Evolutionary conservation across 2,329 filamentous ascomycete genomes (phyloP).

Genomic region (Cryphonectria naterciae): DNA sequence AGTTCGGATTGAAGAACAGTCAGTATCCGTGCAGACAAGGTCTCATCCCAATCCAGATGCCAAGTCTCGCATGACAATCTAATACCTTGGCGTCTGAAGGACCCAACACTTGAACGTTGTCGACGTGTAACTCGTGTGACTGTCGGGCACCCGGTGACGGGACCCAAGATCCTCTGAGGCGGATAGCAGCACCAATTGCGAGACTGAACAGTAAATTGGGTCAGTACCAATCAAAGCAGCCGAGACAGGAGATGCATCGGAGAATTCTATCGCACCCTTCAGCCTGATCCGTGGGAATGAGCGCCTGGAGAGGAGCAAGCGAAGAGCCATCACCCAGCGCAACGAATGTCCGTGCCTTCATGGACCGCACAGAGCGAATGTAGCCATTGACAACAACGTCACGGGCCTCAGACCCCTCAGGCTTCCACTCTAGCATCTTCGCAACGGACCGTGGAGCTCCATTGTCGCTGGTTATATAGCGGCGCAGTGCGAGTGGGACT

Average conservation of each 20-base stretch:
- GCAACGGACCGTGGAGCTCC: conserved; percentile 52
- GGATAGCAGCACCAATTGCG: conserved; percentile 79
- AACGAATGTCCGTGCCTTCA: conserved; percentile 83
- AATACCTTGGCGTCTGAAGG: conserved; percentile 76
- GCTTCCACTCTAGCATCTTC: conserved; percentile 59
- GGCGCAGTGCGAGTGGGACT: conserved; percentile 11
- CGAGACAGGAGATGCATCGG: conserved; percentile 33
- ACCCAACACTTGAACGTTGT: conserved; percentile 71
- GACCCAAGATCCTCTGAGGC: conserved; percentile 77
- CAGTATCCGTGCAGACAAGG: conserved; percentile 24
- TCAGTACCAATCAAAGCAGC: conserved; percentile 36
- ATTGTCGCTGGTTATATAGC: conserved; percentile 31
- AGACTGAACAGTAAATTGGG: conserved; percentile 58
- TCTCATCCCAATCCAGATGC: too few relatives aligned
- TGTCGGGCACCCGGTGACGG: conserved; percentile 71
- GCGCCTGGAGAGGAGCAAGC: conserved; percentile 76
- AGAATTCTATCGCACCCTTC: conserved; percentile 61
- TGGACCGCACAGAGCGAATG: conserved; percentile 81
- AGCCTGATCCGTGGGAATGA: conserved; percentile 73
- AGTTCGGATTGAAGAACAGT: conserved; percentile 20
- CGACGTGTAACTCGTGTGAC: conserved; percentile 79
- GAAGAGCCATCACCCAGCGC: conserved; percentile 88
- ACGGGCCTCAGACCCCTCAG: conserved; percentile 44
- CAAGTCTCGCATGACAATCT: neutral
- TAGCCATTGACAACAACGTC: conserved; percentile 73